Evolutionary conservation across 352 stramenopile genomes (phyloP), one percentile per base, ranked within the genome.

Genomic region (Blastocystis sp.): DNA sequence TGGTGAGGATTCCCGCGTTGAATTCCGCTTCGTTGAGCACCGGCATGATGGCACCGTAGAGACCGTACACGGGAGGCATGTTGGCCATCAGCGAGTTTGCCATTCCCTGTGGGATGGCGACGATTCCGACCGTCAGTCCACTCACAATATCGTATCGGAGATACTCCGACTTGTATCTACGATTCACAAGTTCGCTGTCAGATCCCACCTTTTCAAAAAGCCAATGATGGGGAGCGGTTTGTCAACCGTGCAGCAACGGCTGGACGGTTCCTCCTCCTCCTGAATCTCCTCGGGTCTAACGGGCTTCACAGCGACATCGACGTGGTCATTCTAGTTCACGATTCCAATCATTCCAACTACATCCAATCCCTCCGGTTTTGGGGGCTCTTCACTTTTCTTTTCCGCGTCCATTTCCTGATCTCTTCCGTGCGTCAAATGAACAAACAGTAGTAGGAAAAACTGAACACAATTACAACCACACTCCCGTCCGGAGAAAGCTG

Each of bases 71-170:
- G 1, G 65, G 65, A 18, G 65, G 65, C 24, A 77, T 4, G 32
- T 77, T 77, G 32, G 65, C 65, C 6, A 77, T 14, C 65, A 77
- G 21, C 21, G 24, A 27, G 36, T 77, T 63, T 38, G 65, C 24
- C 65, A 77, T 77, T n/a, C 65, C 49, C 29, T 77, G 65, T 38
- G 65, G 65, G 48, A 77, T 77, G 36, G 65, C 65, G 0, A 77
- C 48, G 21, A 77, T 46, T 4, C 65, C 65, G 8, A 64, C 29
- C 4, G 65, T 77, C n/a, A 77, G 24, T 24, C 32, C 65, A 53
- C 27, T 27, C n/a, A 77, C 65, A 77, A 29, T n/a, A 46, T 77
- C 65, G 24, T 53, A 38, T 38, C 48, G 3, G 8, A 77, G 48
- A n/a, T 77, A 63, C 36, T 38, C 24, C n/a, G 29, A 40, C n/a